Base-by-base conservation (phyloP, 2,329 filamentous ascomycete species). In the Colletotrichum melonis region DNA sequence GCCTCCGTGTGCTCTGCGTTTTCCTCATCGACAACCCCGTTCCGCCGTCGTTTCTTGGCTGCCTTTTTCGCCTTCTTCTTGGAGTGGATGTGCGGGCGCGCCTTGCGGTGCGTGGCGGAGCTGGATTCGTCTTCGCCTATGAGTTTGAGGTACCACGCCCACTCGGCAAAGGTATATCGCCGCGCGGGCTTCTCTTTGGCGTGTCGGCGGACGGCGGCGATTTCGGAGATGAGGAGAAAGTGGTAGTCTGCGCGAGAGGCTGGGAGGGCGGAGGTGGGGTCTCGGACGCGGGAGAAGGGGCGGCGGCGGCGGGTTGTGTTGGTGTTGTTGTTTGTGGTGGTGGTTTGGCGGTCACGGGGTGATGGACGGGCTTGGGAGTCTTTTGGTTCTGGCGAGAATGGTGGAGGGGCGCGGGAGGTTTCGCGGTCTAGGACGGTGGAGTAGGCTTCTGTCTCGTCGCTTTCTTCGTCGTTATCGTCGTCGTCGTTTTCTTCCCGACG, bases 81-180 rank as follows among this genome's bases (percentile, higher is more conserved):
- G 14, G 59, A 63, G 57, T 74, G 74, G 7, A 68, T 56, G 19
- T 76, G 80, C 8, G 80, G 78, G 30, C 74, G 76, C 7, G 82
- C 81, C 70, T 83, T 85, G n/a, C 85, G 80, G 77, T 92, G 90
- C 22, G 82, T 87, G 6, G 83, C 80, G 2, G 88, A 82, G 75
- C 84, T 84, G 67, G 82, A 82, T 78, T 92, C 90, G 78, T 92
- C 89, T 78, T 92, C 89, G 59, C 90, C 90, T n/a, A 97, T 93
- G 38, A 98, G 86, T 26, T 90, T 89, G 8, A 95, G 92, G 77
- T 94, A 97, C 85, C 94, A 94, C 0, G 93, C 93, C 95, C 95
- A 97, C 79, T 97, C 93, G 76, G 95, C 91, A 75, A 95, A 98
- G 0, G 86, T 87, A 80, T 98, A 98, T 67, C 87, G 88, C 68